Conservation (phyloP, 306 rosid genomes). For the Geum urbanum region DNA sequence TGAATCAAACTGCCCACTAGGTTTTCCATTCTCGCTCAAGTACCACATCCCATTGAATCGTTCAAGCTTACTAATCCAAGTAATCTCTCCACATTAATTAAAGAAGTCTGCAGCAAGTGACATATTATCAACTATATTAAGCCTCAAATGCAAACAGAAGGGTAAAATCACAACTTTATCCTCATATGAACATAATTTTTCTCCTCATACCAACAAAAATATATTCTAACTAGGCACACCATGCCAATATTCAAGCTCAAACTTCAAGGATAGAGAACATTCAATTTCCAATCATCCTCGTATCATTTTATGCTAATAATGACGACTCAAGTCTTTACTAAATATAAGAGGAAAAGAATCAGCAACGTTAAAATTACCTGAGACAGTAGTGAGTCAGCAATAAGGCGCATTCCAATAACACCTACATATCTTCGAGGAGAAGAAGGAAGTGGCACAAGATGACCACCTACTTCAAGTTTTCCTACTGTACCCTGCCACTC, state of each 20-base stretch:
- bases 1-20: slow-evolving; percentile 77
- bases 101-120: slow-evolving; percentile 44
- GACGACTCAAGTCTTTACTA: background rate
- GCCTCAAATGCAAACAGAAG: slow-evolving; percentile 7
- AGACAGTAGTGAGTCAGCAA: slow-evolving; percentile 75
- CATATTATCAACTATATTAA: slow-evolving; percentile 26
- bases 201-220: background rate
- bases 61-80: slow-evolving; percentile 89
- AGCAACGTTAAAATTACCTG: slow-evolving; percentile 37
- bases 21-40: slow-evolving; percentile 84
- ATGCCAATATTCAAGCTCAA: slow-evolving; percentile 1
- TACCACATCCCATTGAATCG: slow-evolving; percentile 96
- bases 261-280: background rate
- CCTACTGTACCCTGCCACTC: slow-evolving; percentile 75
- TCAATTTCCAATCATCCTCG: background rate
- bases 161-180: background rate
- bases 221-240: background rate
- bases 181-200: background rate
- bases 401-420: slow-evolving; percentile 69
- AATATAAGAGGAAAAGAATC: background rate
- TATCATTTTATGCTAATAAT: background rate
- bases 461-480: slow-evolving; percentile 70
- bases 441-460: slow-evolving; percentile 56
- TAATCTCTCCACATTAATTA: slow-evolving; percentile 66
- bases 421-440: slow-evolving; percentile 60